Evolutionary conservation across 176 grass and related monocot species (phyloP).

Genomic region (Poa pratensis): DNA sequence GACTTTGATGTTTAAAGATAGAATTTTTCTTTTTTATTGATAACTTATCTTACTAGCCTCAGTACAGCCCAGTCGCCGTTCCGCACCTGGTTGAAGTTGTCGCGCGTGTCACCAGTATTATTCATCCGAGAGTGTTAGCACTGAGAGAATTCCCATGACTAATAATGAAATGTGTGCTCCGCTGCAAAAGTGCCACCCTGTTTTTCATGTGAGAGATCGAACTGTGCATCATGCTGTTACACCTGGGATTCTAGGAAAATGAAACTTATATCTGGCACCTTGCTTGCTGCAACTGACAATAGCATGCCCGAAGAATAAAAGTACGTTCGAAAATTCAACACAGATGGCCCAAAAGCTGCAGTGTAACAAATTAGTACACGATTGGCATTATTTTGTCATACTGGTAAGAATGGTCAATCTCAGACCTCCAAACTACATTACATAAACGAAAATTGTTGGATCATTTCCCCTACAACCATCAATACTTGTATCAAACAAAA

Average conservation of each 20-base stretch:
- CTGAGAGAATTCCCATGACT: no score
- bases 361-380: not conserved
- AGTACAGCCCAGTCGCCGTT: no score
- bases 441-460: not conserved
- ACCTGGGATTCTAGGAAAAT: no score
- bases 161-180: no score
- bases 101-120: no score
- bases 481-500: conserved; percentile 34
- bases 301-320: not conserved
- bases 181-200: no score
- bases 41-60: no score
- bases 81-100: no score
- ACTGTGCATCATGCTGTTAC: no score
- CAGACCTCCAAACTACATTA: conserved; percentile 31
- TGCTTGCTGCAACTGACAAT: not conserved
- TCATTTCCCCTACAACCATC: conserved; percentile 29
- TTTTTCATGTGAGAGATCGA: no score
- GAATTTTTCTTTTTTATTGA: no score
- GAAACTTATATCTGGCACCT: not conserved
- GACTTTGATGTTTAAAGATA: not conserved
- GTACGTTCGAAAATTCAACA: not conserved
- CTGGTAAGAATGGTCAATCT: conserved; percentile 8
- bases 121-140: no score
- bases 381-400: not conserved
- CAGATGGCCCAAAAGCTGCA: not conserved